Conservation (phyloP, 495 filamentous ascomycete species). For the Penicillium odoratum region DNA sequence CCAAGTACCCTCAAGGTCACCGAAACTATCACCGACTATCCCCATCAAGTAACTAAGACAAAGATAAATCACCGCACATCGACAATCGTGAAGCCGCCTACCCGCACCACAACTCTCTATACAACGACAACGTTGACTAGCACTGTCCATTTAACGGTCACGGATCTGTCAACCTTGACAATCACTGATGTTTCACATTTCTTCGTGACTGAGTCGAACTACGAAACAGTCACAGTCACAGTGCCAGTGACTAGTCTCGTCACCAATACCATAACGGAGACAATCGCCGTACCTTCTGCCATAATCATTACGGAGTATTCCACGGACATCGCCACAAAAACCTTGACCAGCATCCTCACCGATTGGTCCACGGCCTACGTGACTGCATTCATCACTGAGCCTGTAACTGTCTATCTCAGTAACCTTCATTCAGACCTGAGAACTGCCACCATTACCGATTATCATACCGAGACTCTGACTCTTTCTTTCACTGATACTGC, state of each 20-base stretch:
- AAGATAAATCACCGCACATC: neutral
- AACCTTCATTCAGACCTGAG: neutral
- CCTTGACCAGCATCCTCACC: neutral
- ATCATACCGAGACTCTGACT: conserved; percentile 11
- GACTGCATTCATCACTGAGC: neutral
- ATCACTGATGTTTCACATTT: neutral
- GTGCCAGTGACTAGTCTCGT: neutral
- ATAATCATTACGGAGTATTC: neutral
- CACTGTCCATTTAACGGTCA: neutral
- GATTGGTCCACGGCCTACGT: conserved; percentile 1
- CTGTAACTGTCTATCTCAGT: neutral
- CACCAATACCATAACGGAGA: neutral
- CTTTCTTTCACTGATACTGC: conserved; percentile 10
- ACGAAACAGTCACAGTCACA: conserved; percentile 3
- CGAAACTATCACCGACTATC: conserved; percentile 5
- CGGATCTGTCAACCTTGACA: neutral
- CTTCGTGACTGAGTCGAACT: neutral
- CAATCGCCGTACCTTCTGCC: neutral
- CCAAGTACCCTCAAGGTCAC: neutral
- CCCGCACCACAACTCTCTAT: conserved; percentile 6
- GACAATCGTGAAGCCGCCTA: neutral
- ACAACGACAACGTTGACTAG: neutral
- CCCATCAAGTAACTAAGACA: conserved; percentile 1
- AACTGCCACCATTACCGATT: conserved; percentile 7
- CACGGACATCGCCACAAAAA: conserved; percentile 3